phyloP scores from a whole-genome alignment of 306 rosid species.

The Vachellia collinsii region DNA sequence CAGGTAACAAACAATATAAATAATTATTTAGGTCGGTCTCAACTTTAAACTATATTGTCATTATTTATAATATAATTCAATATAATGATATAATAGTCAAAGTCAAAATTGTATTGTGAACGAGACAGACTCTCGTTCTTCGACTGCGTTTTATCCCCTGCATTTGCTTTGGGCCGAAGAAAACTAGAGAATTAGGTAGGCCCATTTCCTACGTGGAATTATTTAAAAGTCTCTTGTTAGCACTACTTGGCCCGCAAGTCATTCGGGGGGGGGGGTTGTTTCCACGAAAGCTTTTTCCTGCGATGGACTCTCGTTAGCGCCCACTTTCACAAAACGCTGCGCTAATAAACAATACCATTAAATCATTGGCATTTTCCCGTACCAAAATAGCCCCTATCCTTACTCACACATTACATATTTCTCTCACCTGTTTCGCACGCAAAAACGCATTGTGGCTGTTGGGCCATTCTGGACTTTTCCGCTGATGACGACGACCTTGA shows the following conservation, averaged over 20 bases:
- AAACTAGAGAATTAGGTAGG: not conserved
- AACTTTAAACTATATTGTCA: too few species aligned
- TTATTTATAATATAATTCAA: too few species aligned
- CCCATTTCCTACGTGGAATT: not conserved
- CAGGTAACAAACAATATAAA: too few species aligned
- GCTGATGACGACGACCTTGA: not conserved
- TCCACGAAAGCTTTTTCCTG: too few species aligned
- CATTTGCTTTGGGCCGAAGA: slow-evolving; percentile 46
- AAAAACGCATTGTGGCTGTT: too few species aligned
- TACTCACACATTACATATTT: not conserved
- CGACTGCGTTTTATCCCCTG: too few species aligned
- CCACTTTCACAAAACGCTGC: not conserved
- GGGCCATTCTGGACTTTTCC: not conserved
- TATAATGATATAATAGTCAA: too few species aligned
- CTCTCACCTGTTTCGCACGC: not conserved
- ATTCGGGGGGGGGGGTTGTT: too few species aligned
- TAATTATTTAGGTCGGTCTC: too few species aligned
- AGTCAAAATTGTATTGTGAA: not conserved
- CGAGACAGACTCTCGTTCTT: not conserved
- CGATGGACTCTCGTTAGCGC: too few species aligned
- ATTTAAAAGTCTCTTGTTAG: not conserved
- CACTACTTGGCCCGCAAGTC: slow-evolving; percentile 23
- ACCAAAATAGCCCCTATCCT: not conserved
- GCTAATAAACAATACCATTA: not conserved
- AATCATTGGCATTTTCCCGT: not conserved